These are phyloP conservation scores for Apiospora arundinis DNA, from an alignment of 2,329 filamentous ascomycete species.

Conservation along the genomic window DNA sequence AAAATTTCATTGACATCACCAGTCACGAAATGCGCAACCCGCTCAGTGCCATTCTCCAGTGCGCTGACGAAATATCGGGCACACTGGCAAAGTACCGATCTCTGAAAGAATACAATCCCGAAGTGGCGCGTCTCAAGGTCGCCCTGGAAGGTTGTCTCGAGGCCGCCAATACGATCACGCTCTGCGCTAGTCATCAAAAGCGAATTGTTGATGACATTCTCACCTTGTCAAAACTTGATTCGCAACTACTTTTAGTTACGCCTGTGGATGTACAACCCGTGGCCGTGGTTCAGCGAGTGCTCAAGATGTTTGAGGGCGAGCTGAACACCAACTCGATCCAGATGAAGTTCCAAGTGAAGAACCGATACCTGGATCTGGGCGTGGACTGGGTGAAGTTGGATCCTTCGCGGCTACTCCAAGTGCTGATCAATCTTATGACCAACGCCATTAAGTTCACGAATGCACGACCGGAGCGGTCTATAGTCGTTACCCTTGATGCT, in stretches of 20 bases:
- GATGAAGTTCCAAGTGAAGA: constrained; percentile 71
- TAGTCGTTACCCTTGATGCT: constrained; percentile 70
- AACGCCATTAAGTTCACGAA: constrained; percentile 72
- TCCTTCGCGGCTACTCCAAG: constrained; percentile 75
- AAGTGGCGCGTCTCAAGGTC: constrained; percentile 50
- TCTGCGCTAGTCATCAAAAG: constrained; percentile 82
- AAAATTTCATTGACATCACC: constrained; percentile 77
- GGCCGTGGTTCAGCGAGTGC: constrained; percentile 69
- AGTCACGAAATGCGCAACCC: constrained; percentile 81
- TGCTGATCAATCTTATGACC: constrained; percentile 77
- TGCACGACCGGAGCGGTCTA: constrained; percentile 62
- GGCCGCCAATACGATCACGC: constrained; percentile 80
- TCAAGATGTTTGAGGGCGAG: constrained; percentile 83
- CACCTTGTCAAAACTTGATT: constrained; percentile 73
- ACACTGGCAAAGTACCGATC: constrained; percentile 52
- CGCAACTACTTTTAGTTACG: constrained; percentile 72
- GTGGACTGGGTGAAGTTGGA: constrained; percentile 78
- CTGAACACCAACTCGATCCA: constrained; percentile 74
- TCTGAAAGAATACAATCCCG: constrained; percentile 45
- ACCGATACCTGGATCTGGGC: constrained; percentile 67
- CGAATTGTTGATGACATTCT: constrained; percentile 72
- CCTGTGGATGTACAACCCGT: constrained; percentile 74
- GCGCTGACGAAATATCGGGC: constrained; percentile 73
- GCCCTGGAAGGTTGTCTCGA: constrained; percentile 66
- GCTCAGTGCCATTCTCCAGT: constrained; percentile 76